Evolutionary conservation across 192 early-diverging fungal species (phyloP).

Genomic region (Linderina pennispora): DNA sequence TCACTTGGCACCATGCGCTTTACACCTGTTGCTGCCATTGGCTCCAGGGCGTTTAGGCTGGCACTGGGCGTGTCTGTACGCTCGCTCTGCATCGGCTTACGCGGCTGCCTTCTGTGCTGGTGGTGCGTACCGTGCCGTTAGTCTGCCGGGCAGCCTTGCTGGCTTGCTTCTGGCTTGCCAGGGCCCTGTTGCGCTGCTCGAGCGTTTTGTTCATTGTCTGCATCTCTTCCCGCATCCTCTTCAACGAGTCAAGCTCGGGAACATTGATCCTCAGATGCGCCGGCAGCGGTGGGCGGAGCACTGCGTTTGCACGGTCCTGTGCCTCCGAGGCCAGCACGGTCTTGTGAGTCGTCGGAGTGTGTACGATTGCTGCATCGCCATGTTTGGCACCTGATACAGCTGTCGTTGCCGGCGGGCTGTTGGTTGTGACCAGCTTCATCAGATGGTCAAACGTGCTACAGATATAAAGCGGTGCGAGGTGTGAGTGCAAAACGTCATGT

Average conservation of each 20-base stretch:
- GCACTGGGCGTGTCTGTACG: too few species aligned
- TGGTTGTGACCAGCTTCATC: too few species aligned
- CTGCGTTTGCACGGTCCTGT: conserved; percentile 11
- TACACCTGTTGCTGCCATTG: too few species aligned
- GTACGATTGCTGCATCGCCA: background rate
- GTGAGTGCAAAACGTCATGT: too few species aligned
- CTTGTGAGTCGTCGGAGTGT: conserved; percentile 8
- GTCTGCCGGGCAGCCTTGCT: too few species aligned
- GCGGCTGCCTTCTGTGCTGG: too few species aligned
- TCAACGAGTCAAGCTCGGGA: conserved; percentile 9
- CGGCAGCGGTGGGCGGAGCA: conserved; percentile 7
- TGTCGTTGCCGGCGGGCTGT: background rate
- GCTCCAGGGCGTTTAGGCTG: too few species aligned
- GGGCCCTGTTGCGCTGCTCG: conserved; percentile 4
- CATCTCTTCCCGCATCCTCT: background rate
- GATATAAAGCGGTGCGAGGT: too few species aligned
- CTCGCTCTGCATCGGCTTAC: too few species aligned
- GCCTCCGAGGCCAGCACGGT: conserved; percentile 24
- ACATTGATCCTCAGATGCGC: conserved; percentile 9
- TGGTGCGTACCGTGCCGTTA: too few species aligned
- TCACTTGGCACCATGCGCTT: too few species aligned
- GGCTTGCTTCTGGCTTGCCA: conserved; percentile 17
- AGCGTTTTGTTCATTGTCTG: conserved; percentile 4
- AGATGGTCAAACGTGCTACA: too few species aligned
- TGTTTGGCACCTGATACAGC: background rate